Evolutionary conservation across 768 basidiomycete species (phyloP).

Genomic region (Termitomyces sp.): DNA sequence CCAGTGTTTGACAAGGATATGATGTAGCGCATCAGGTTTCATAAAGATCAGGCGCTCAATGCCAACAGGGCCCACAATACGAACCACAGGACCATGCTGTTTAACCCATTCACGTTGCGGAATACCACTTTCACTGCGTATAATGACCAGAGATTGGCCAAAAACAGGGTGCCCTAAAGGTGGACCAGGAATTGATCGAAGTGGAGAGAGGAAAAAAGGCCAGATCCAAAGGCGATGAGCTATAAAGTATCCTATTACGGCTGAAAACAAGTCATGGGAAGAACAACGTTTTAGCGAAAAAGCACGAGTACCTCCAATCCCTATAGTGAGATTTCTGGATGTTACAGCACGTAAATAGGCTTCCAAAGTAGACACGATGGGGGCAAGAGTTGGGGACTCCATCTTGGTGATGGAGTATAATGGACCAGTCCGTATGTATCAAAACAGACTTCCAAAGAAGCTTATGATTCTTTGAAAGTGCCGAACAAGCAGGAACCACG

Average conservation of each 20-base stretch:
- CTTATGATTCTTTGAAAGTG: neutral
- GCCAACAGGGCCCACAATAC: conserved; percentile 43
- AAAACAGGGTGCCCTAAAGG: conserved; percentile 22
- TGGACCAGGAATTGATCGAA: conserved; percentile 25
- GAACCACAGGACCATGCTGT: conserved; percentile 39
- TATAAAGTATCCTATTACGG: conserved; percentile 10
- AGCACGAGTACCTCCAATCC: neutral
- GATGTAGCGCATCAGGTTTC: conserved; percentile 39
- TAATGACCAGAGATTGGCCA: conserved; percentile 8
- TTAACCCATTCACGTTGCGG: conserved; percentile 46
- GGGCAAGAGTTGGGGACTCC: neutral
- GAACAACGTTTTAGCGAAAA: neutral
- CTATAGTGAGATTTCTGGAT: neutral
- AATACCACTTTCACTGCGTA: conserved; percentile 33
- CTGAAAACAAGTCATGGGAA: neutral
- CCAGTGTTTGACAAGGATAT: conserved; percentile 41
- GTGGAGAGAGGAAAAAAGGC: conserved; percentile 26
- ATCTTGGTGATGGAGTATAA: neutral
- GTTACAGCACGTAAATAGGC: neutral
- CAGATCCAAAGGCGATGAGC: conserved; percentile 27
- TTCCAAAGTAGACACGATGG: neutral
- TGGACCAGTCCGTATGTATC: neutral
- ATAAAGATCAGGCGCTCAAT: conserved; percentile 43
- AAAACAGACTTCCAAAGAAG: neutral
- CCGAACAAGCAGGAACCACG: neutral